These are phyloP conservation scores for Chaetomiaceae sp. DNA, from an alignment of 2,329 filamentous ascomycete genomes.

Conservation along the genomic window DNA sequence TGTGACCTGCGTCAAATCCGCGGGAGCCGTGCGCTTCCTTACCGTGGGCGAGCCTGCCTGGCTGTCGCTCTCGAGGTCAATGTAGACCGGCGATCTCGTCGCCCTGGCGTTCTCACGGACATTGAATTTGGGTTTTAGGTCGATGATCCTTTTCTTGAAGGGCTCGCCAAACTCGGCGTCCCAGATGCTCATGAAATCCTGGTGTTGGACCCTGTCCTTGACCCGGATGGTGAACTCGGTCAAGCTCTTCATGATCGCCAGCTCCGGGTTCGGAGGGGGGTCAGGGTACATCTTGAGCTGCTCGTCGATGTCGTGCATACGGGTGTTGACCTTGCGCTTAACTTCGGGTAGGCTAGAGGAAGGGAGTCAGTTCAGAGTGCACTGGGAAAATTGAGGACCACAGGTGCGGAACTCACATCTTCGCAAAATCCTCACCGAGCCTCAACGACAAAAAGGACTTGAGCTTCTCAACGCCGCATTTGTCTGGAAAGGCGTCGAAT, in stretches of 20 bases:
- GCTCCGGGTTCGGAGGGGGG: slow-evolving; percentile 60
- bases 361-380: neutral
- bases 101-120: slow-evolving; percentile 32
- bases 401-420: slow-evolving; percentile 36
- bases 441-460: slow-evolving; percentile 47
- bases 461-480: slow-evolving; percentile 49
- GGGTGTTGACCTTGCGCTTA: slow-evolving; percentile 44
- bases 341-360: slow-evolving; percentile 31
- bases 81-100: slow-evolving; percentile 29
- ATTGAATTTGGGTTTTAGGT: slow-evolving; percentile 40
- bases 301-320: slow-evolving; percentile 45
- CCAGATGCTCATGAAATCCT: slow-evolving; percentile 40
- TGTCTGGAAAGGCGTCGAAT: slow-evolving; percentile 42
- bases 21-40: slow-evolving; percentile 15
- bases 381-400: neutral
- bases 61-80: slow-evolving; percentile 30
- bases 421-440: slow-evolving; percentile 48
- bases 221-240: slow-evolving; percentile 50
- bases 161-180: slow-evolving; percentile 39
- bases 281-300: slow-evolving; percentile 58
- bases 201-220: slow-evolving; percentile 46
- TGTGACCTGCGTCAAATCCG: slow-evolving; percentile 3
- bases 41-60: neutral
- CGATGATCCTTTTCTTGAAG: slow-evolving; percentile 44
- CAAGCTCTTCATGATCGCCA: slow-evolving; percentile 56